Conservation (phyloP, 2,329 filamentous ascomycete species). For the Alternaria atra region DNA sequence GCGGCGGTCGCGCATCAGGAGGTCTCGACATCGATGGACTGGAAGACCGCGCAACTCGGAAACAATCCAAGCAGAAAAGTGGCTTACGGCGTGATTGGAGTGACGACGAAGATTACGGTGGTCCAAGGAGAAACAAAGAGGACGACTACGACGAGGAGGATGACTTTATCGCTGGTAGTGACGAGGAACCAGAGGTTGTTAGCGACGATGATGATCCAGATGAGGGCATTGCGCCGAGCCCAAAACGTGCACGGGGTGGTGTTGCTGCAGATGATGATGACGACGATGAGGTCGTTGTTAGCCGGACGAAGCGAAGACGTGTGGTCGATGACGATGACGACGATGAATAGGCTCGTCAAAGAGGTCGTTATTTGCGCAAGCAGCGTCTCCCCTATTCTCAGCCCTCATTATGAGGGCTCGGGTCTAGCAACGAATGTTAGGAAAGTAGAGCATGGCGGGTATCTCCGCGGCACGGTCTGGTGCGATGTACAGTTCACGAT, state of each 20-base stretch:
- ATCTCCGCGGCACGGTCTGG: background rate
- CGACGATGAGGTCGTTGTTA: slow-evolving; percentile 45
- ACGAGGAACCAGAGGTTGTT: slow-evolving; percentile 72
- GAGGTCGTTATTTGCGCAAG: background rate
- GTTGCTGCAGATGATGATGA: slow-evolving; percentile 46
- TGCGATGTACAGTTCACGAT: background rate
- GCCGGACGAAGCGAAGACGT: slow-evolving; percentile 53
- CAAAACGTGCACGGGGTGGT: slow-evolving; percentile 51
- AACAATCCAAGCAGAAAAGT: slow-evolving; percentile 45
- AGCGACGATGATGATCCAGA: slow-evolving; percentile 66
- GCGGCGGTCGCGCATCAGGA: slow-evolving; percentile 62
- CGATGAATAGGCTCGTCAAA: slow-evolving; percentile 45
- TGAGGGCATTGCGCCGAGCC: slow-evolving; percentile 55
- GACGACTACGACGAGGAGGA: slow-evolving; percentile 84
- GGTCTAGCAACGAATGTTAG: background rate
- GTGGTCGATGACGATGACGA: slow-evolving; percentile 60
- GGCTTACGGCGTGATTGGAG: slow-evolving; percentile 62
- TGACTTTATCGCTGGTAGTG: slow-evolving; percentile 78
- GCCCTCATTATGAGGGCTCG: background rate
- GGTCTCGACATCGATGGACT: slow-evolving; percentile 65
- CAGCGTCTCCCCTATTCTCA: background rate
- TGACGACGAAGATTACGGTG: slow-evolving; percentile 80
- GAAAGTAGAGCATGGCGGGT: background rate
- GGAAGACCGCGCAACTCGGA: slow-evolving; percentile 61
- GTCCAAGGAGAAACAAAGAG: slow-evolving; percentile 66